phyloP scores from a whole-genome alignment of 2,329 filamentous ascomycete genomes.

The Diplodia mutila region DNA sequence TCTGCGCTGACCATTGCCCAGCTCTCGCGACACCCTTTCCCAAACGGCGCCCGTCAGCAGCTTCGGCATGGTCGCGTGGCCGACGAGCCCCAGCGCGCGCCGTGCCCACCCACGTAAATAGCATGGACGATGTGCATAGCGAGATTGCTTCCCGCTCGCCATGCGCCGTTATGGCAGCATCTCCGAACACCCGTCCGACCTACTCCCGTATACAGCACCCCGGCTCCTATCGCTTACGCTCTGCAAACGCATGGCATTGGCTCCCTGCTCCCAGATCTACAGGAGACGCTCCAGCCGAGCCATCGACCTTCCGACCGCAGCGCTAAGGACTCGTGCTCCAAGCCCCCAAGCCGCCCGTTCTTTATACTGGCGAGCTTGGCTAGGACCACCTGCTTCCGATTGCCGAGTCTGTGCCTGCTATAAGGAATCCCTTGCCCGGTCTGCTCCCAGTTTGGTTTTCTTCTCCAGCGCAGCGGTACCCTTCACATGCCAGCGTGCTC shows the following conservation, averaged over 20 bases:
- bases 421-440: neutral
- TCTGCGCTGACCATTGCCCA: neutral
- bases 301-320: neutral
- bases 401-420: neutral
- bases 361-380: slow-evolving; percentile 15
- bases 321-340: neutral
- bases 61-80: slow-evolving; percentile 3
- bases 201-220: neutral
- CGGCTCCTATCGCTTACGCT: neutral
- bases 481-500: neutral
- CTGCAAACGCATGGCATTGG: neutral
- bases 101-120: neutral
- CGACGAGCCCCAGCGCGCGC: neutral
- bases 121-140: neutral
- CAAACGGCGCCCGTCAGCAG: neutral
- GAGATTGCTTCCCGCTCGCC: slow-evolving; percentile 7
- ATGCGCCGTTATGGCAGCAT: neutral
- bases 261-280: neutral
- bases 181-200: neutral
- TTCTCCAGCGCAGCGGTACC: neutral
- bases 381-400: neutral
- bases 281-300: slow-evolving; percentile 12
- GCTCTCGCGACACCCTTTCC: neutral
- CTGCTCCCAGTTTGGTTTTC: neutral
- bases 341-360: slow-evolving; percentile 9